These are phyloP conservation scores for Knufia fluminis DNA, from an alignment of 2,329 filamentous ascomycete species.

Conservation along the genomic window DNA sequence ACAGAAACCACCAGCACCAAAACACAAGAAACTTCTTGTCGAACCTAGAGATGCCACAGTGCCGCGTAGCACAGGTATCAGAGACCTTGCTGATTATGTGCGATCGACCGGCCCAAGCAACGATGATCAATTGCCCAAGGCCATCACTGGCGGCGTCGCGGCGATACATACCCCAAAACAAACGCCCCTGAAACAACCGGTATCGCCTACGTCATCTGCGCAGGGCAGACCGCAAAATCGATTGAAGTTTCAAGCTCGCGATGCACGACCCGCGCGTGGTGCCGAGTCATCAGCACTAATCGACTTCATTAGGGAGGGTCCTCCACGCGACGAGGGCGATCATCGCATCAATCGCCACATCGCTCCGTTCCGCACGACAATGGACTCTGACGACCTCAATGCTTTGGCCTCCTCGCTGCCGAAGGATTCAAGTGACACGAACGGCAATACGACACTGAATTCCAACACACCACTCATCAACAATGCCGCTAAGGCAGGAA, in stretches of 20 bases:
- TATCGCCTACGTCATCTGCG: conserved; percentile 4
- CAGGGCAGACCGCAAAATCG: conserved; percentile 18
- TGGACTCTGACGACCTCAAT: conserved; percentile 68
- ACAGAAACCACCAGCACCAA: conserved; percentile 11
- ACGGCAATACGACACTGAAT: conserved; percentile 57
- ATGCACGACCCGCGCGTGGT: conserved; percentile 53
- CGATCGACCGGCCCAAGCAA: conserved; percentile 68
- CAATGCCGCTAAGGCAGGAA: conserved; percentile 19
- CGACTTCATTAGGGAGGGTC: conserved; percentile 87
- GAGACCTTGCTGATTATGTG: conserved; percentile 84
- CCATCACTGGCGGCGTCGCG: not conserved
- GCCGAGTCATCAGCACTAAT: conserved; percentile 78
- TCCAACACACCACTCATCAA: conserved; percentile 63
- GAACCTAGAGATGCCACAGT: conserved; percentile 65
- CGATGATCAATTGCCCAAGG: conserved; percentile 20
- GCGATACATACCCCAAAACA: not conserved
- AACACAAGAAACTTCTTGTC: conserved; percentile 24
- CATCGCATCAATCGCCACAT: conserved; percentile 73
- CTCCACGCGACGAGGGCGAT: conserved; percentile 47
- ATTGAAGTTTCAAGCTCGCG: conserved; percentile 58
- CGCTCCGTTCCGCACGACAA: conserved; percentile 73
- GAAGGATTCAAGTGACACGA: conserved; percentile 38
- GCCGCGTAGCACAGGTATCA: conserved; percentile 55
- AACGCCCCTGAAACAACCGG: conserved; percentile 10
- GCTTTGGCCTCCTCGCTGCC: conserved; percentile 26